These are phyloP conservation scores for Leccinellum albellum DNA, from an alignment of 768 basidiomycete species.

Conservation along the genomic window DNA sequence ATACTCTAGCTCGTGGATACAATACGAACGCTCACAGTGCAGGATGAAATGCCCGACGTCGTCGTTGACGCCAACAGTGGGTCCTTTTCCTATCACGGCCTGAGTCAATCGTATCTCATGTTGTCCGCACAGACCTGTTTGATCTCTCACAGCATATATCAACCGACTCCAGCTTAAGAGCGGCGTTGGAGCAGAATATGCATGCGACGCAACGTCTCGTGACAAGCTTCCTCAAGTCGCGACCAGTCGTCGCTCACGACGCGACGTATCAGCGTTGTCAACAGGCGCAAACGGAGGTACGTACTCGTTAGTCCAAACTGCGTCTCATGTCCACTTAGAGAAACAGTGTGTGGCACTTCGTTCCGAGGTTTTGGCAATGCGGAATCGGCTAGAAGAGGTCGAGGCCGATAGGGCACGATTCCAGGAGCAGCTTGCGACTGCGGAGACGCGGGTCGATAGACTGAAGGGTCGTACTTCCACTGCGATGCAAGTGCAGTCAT, in stretches of 20 bases:
- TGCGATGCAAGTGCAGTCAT: conserved; percentile 40
- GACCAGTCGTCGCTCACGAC: conserved; percentile 32
- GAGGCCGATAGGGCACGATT: conserved; percentile 47
- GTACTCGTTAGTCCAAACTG: conserved; percentile 11
- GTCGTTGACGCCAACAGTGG: conserved; percentile 43
- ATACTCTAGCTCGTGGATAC: conserved; percentile 58
- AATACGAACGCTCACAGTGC: conserved; percentile 54
- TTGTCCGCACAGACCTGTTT: conserved; percentile 25
- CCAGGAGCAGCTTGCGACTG: conserved; percentile 47
- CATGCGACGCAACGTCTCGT: conserved; percentile 59
- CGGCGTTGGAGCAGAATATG: conserved; percentile 51
- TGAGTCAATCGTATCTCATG: not conserved
- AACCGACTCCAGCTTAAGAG: conserved; percentile 29
- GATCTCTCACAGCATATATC: conserved; percentile 33
- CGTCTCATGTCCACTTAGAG: conserved; percentile 8
- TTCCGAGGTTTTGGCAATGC: conserved; percentile 53
- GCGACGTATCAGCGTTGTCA: conserved; percentile 47
- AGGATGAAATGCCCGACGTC: conserved; percentile 45
- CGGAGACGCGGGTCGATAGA: conserved; percentile 63
- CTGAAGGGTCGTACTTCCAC: conserved; percentile 51
- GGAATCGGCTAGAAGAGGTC: conserved; percentile 46
- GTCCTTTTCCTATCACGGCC: not conserved
- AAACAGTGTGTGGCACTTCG: conserved; percentile 53
- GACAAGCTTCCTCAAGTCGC: conserved; percentile 46
- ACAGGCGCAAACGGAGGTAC: conserved; percentile 57